Conservation (phyloP, 768 basidiomycete genomes). For the Serendipita sp. region DNA sequence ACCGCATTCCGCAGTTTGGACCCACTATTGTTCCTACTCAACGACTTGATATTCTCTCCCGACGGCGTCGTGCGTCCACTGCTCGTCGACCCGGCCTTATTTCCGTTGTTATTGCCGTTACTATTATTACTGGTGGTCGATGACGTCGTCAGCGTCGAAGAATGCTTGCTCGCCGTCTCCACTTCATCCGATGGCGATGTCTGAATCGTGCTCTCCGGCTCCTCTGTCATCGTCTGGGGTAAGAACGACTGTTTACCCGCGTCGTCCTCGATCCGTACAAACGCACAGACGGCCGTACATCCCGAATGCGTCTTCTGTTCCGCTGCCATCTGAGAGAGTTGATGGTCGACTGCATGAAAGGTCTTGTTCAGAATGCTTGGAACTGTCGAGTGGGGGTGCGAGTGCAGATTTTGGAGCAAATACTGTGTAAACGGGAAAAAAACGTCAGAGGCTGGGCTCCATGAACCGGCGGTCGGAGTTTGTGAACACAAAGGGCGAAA, state of each 20-base stretch:
- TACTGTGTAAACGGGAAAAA: slow-evolving; percentile 26
- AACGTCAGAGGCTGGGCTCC: slow-evolving; percentile 8
- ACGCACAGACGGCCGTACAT: slow-evolving; percentile 92
- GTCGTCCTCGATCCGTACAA: slow-evolving; percentile 79
- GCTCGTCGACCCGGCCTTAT: too few species aligned
- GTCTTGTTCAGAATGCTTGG: slow-evolving; percentile 87
- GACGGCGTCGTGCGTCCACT: slow-evolving; percentile 3
- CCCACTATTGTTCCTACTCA: not conserved
- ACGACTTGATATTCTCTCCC: not conserved
- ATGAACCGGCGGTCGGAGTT: too few species aligned
- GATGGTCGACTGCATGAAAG: slow-evolving; percentile 81
- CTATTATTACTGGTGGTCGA: too few species aligned
- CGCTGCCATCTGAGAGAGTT: slow-evolving; percentile 69
- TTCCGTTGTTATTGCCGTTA: not conserved
- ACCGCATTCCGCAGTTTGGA: not conserved
- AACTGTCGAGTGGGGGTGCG: slow-evolving; percentile 40
- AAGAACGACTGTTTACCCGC: slow-evolving; percentile 55
- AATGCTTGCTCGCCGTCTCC: slow-evolving; percentile 2
- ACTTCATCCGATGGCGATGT: not conserved
- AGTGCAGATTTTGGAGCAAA: slow-evolving; percentile 54
- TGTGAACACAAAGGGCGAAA: too few species aligned
- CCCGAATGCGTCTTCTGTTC: slow-evolving; percentile 91
- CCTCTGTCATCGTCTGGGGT: too few species aligned
- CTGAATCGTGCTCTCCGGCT: not conserved
- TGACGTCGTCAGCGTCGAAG: slow-evolving; percentile 3